phyloP scores from a whole-genome alignment of 345 rosid genomes.

The Populus nigra region DNA sequence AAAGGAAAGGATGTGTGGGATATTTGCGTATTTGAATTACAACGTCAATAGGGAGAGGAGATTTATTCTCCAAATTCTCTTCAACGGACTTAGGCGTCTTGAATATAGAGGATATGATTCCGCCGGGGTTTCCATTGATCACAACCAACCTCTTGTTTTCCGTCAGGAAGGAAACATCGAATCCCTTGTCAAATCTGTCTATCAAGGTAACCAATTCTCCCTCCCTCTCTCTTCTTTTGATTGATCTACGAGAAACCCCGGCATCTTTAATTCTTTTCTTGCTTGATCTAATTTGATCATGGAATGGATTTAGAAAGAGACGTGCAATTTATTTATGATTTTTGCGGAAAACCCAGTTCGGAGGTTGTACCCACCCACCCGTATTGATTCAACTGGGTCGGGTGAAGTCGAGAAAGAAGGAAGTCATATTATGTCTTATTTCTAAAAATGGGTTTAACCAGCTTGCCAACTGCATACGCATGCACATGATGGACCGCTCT shows the following conservation, averaged over 20 bases:
- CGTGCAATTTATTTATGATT: too few relatives aligned
- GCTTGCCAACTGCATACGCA: background rate
- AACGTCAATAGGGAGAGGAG: slow-evolving; percentile 66
- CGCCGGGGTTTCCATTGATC: slow-evolving; percentile 83
- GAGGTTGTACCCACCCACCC: background rate
- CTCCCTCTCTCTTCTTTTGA: background rate
- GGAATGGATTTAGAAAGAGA: too few relatives aligned
- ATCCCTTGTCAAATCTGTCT: slow-evolving; percentile 88
- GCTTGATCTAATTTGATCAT: background rate
- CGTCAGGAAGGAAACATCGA: slow-evolving; percentile 95
- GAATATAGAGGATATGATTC: slow-evolving; percentile 98
- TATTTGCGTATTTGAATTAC: slow-evolving; percentile 87
- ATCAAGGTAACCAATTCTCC: slow-evolving; percentile 46
- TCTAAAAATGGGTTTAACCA: background rate
- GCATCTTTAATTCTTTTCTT: background rate
- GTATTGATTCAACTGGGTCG: background rate
- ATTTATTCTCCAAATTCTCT: slow-evolving; percentile 78
- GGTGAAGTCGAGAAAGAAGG: background rate
- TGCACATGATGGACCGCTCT: too few relatives aligned
- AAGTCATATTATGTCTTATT: too few relatives aligned
- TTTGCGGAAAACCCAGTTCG: too few relatives aligned
- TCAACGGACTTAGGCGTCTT: slow-evolving; percentile 93
- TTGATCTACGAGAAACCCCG: too few relatives aligned
- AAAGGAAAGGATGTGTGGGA: slow-evolving; percentile 66
- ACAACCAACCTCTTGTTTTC: slow-evolving; percentile 54